phyloP scores from a whole-genome alignment of 2,329 filamentous ascomycete species.

The Camptophora hylomeconis region DNA sequence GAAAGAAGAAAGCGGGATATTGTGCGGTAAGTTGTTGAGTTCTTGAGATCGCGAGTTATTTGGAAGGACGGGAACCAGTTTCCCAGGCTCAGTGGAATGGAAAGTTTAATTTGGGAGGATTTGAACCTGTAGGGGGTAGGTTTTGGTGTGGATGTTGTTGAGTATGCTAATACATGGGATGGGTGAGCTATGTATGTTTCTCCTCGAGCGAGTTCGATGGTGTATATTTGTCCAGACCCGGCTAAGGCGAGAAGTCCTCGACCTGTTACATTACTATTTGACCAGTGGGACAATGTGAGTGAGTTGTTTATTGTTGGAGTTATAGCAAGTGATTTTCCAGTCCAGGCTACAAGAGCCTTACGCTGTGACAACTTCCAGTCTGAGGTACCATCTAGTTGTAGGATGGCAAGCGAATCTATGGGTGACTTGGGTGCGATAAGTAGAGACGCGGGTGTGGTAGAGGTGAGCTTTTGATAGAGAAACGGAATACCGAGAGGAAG shows the following conservation, averaged over 20 bases:
- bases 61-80: conserved; percentile 54
- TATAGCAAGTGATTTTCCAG: conserved; percentile 69
- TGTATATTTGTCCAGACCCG: conserved; percentile 80
- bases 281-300: conserved; percentile 71
- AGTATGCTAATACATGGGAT: conserved; percentile 82
- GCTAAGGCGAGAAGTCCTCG: conserved; percentile 74
- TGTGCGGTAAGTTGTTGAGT: conserved; percentile 59
- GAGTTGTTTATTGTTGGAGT: conserved; percentile 58
- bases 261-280: conserved; percentile 76
- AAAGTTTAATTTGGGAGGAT: conserved; percentile 59
- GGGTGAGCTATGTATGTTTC: conserved; percentile 90
- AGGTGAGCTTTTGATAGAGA: conserved; percentile 56
- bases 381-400: conserved; percentile 82
- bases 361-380: conserved; percentile 92
- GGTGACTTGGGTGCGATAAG: conserved; percentile 79
- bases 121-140: conserved; percentile 82
- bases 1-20: conserved; percentile 52
- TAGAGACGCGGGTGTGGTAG: conserved; percentile 75
- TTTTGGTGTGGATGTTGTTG: conserved; percentile 46
- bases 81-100: conserved; percentile 58
- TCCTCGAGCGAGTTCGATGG: conserved; percentile 63
- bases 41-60: conserved; percentile 60
- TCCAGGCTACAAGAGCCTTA: conserved; percentile 88
- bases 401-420: conserved; percentile 71
- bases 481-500: conserved; percentile 79